phyloP scores from a whole-genome alignment of 2,329 filamentous ascomycete species.

The Claviceps pusilla region DNA sequence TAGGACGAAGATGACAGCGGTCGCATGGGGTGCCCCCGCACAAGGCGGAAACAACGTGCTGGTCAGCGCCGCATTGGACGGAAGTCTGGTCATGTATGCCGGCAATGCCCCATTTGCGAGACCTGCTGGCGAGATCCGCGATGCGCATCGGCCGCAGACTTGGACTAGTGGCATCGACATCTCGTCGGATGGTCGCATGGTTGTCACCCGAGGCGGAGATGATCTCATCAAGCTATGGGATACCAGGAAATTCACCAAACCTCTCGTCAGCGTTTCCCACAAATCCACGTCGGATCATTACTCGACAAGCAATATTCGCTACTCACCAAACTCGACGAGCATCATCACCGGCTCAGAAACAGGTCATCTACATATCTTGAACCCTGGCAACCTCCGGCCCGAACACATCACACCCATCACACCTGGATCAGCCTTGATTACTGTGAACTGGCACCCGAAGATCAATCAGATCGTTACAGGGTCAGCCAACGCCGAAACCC shows the following conservation, averaged over 20 bases:
- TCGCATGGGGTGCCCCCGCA: slow-evolving; percentile 65
- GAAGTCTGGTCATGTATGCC: slow-evolving; percentile 79
- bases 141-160: slow-evolving; percentile 67
- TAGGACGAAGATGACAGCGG: slow-evolving; percentile 82
- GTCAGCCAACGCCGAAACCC: slow-evolving; percentile 78
- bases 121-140: slow-evolving; percentile 66
- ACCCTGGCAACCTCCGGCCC: slow-evolving; percentile 73
- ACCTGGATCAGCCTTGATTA: slow-evolving; percentile 64
- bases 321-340: slow-evolving; percentile 68
- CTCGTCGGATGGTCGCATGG: slow-evolving; percentile 75
- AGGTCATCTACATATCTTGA: slow-evolving; percentile 82
- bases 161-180: slow-evolving; percentile 91
- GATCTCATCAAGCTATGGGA: slow-evolving; percentile 94
- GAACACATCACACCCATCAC: slow-evolving; percentile 85
- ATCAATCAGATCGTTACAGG: slow-evolving; percentile 94
- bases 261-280: slow-evolving; percentile 66
- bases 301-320: slow-evolving; percentile 73
- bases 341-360: slow-evolving; percentile 79
- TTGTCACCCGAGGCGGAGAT: slow-evolving; percentile 83
- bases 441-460: slow-evolving; percentile 81
- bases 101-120: slow-evolving; percentile 76
- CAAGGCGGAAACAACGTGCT: slow-evolving; percentile 70
- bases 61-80: slow-evolving; percentile 72
- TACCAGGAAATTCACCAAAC: slow-evolving; percentile 83
- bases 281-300: slow-evolving; percentile 71